phyloP scores from a whole-genome alignment of 2,329 filamentous ascomycete species.

The Pochonia chlamydosporia region DNA sequence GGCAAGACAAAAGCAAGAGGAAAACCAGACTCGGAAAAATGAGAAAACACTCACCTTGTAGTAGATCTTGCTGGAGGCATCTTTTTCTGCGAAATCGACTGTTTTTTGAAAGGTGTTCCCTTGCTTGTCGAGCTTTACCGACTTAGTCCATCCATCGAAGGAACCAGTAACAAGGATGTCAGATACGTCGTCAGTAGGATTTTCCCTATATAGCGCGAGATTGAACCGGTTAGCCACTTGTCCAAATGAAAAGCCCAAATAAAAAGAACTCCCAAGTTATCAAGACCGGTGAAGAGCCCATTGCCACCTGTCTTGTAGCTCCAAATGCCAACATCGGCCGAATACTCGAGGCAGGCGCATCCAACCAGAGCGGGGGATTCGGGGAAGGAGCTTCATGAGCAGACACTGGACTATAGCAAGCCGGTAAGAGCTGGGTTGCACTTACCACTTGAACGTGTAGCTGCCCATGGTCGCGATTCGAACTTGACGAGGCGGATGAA shows the following conservation, averaged over 20 bases:
- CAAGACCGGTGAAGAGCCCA: neutral
- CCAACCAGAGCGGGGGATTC: neutral
- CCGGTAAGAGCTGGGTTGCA: constrained; percentile 8
- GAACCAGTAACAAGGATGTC: constrained; percentile 72
- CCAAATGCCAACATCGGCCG: neutral
- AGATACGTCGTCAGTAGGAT: constrained; percentile 75
- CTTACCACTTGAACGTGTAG: constrained; percentile 68
- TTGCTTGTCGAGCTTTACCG: constrained; percentile 72
- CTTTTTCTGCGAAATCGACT: constrained; percentile 58
- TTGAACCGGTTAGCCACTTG: constrained; percentile 7
- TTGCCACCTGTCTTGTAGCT: neutral
- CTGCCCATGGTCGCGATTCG: constrained; percentile 49
- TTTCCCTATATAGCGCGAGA: constrained; percentile 55
- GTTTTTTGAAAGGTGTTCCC: constrained; percentile 72
- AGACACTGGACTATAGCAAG: neutral
- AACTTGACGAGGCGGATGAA: constrained; percentile 3
- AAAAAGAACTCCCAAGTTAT: neutral
- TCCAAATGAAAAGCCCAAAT: neutral
- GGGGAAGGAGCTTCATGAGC: neutral
- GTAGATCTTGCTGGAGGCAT: constrained; percentile 63
- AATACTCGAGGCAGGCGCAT: neutral
- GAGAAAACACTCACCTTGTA: constrained; percentile 90
- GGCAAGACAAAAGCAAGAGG: neutral
- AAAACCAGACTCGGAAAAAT: neutral
- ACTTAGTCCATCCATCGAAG: constrained; percentile 92